Evolutionary conservation across 2,329 filamentous ascomycete genomes (phyloP).

Genomic region (Ophiosphaerella herpotricha): DNA sequence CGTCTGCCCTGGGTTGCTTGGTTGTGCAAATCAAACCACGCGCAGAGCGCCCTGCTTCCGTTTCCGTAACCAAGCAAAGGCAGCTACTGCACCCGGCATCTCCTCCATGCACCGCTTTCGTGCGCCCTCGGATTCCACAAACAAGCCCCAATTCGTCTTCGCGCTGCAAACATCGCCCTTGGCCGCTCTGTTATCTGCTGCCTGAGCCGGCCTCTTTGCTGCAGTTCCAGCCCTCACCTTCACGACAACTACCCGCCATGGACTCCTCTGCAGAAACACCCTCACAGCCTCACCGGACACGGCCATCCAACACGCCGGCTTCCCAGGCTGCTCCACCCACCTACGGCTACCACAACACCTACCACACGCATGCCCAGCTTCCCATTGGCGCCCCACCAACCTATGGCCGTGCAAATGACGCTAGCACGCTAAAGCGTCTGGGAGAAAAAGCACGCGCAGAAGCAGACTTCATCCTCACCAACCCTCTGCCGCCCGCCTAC

Average conservation of each 20-base stretch:
- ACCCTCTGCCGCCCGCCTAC: constrained; percentile 39
- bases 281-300: constrained; percentile 16
- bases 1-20: no score
- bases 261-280: constrained; percentile 9
- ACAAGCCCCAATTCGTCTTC: constrained; percentile 2
- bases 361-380: constrained; percentile 45
- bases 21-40: constrained; percentile 8
- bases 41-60: constrained; percentile 9
- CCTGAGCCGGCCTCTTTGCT: not conserved
- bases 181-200: not conserved
- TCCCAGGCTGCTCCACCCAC: constrained; percentile 29
- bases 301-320: constrained; percentile 21
- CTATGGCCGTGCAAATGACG: constrained; percentile 35
- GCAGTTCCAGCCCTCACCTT: not conserved
- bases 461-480: constrained; percentile 15
- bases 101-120: constrained; percentile 16
- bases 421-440: constrained; percentile 22
- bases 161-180: constrained; percentile 6
- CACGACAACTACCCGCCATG: constrained; percentile 1
- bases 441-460: constrained; percentile 28
- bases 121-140: constrained; percentile 1
- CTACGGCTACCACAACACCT: constrained; percentile 51
- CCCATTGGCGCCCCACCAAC: constrained; percentile 34
- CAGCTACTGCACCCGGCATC: constrained; percentile 14
- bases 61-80: constrained; percentile 12